phyloP scores from a whole-genome alignment of 2,329 filamentous ascomycete species.

The Ploettnerulaceae sp. region DNA sequence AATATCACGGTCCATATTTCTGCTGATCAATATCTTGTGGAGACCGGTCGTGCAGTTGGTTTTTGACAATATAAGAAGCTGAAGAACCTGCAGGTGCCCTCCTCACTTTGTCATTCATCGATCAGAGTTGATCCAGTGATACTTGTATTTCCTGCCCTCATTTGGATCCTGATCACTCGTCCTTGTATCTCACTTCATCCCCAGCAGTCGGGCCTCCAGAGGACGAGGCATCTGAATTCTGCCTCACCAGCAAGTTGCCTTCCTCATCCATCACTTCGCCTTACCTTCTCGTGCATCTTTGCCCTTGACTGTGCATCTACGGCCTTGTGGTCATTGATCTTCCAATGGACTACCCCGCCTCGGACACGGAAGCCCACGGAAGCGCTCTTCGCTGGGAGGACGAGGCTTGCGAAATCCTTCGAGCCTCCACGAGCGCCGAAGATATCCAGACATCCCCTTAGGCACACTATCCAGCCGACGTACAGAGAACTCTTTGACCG shows the following conservation, averaged over 20 bases:
- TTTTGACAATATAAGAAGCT: not conserved
- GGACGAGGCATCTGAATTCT: conserved; percentile 6
- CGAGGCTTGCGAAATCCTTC: conserved; percentile 1
- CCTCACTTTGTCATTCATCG: not conserved
- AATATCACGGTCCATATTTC: no score
- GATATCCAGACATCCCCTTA: not conserved
- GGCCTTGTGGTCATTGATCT: not conserved
- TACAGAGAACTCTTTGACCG: not conserved
- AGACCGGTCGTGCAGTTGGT: not conserved
- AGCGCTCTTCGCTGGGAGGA: not conserved
- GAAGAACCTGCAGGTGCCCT: not conserved
- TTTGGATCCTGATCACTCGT: no score
- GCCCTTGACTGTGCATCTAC: conserved; percentile 1
- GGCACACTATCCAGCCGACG: not conserved
- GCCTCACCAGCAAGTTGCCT: conserved; percentile 3
- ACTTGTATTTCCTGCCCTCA: no score
- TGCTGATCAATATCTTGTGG: conserved; percentile 1
- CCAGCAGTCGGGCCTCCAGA: not conserved
- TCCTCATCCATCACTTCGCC: conserved; percentile 1
- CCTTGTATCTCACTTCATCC: not conserved
- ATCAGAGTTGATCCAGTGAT: not conserved
- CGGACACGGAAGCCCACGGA: not conserved
- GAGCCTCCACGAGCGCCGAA: not conserved
- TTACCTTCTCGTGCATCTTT: conserved; percentile 1
- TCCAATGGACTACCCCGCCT: not conserved